Base-by-base conservation (phyloP, 2,329 filamentous ascomycete genomes). In the Fusarium sp. region DNA sequence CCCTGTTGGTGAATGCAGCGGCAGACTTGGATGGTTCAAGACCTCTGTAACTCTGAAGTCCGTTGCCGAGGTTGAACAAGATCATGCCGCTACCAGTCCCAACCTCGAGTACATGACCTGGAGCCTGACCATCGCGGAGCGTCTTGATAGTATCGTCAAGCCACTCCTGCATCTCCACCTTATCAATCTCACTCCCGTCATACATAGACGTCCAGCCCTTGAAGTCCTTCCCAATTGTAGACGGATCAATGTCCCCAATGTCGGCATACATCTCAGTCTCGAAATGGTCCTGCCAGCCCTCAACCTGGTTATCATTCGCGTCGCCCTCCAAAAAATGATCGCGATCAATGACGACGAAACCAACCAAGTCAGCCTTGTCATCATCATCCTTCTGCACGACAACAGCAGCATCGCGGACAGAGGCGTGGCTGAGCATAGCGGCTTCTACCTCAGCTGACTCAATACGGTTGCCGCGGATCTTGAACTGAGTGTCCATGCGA, bases 31-130 rank as follows among this genome's bases (percentile, higher is more conserved):
- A 77, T 2, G 78, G 78, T 1, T 82, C 80, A 18, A 81, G 60
- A 1, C 80, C 80, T 14, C 78, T 28, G 22, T 81, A 81, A 22
- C 57, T 76, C 6, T 73, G 22, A 26, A 81, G 13, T 0, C 68
- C 72, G 0, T 62, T 4, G 2, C 24, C 54, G 22, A 81, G 51
- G 26, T 80, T 81, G 66, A 82, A 81, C 1, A 82, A 64, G 13
- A 81, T 77, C 79, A 81, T 82, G 1, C 80, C 80, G 1, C 75
- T 64, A 4, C 80, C 80, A 2, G 79, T 77, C 3, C 80, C 80
- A 1, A 82, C 62, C 50, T 81, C 80, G 1, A 81, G 69, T 1
- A 81, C 75, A n/a, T 73, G 48, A 3, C 66, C 64, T 11, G 20
- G 18, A 4, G 9, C 34, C 32, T 41, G 14, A 66, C 72, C 30